phyloP scores from a whole-genome alignment of 2,329 filamentous ascomycete species.

The Botrytis byssoidea region DNA sequence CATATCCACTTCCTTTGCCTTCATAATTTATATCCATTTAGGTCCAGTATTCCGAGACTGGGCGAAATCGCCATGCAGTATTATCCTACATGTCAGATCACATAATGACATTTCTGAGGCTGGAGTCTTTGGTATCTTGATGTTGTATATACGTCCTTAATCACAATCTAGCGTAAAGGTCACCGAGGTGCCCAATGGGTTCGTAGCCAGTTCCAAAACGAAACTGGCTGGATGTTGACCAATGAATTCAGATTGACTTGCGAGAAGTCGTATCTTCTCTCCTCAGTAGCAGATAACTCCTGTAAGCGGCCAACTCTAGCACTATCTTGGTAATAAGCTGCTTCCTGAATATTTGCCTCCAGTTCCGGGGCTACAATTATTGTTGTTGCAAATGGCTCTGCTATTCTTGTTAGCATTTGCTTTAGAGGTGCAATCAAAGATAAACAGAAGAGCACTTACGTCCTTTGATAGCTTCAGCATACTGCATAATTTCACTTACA shows the following conservation, averaged over 20 bases:
- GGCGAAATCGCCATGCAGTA: neutral
- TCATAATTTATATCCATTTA: too few species aligned
- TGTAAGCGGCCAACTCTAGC: constrained; percentile 55
- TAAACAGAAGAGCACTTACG: constrained; percentile 39
- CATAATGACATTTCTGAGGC: neutral
- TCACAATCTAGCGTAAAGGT: neutral
- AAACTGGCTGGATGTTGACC: constrained; percentile 48
- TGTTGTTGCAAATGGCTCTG: constrained; percentile 28
- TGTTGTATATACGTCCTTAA: neutral
- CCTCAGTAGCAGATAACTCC: constrained; percentile 64
- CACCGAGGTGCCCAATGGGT: constrained; percentile 43
- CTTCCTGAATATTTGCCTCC: constrained; percentile 26
- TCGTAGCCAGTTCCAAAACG: constrained; percentile 55
- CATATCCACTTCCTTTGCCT: neutral
- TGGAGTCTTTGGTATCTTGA: neutral
- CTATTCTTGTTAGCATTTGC: constrained; percentile 16
- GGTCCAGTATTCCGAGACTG: neutral
- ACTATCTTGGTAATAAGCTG: constrained; percentile 43
- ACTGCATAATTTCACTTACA: constrained; percentile 57
- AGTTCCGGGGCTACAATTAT: constrained; percentile 31
- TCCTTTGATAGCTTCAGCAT: constrained; percentile 50
- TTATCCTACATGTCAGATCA: neutral
- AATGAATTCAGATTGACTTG: constrained; percentile 58
- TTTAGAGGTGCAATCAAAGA: neutral
- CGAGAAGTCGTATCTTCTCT: constrained; percentile 65